Evolutionary conservation across 495 filamentous ascomycete species (phyloP).

Genomic region (Penicillium manginii): DNA sequence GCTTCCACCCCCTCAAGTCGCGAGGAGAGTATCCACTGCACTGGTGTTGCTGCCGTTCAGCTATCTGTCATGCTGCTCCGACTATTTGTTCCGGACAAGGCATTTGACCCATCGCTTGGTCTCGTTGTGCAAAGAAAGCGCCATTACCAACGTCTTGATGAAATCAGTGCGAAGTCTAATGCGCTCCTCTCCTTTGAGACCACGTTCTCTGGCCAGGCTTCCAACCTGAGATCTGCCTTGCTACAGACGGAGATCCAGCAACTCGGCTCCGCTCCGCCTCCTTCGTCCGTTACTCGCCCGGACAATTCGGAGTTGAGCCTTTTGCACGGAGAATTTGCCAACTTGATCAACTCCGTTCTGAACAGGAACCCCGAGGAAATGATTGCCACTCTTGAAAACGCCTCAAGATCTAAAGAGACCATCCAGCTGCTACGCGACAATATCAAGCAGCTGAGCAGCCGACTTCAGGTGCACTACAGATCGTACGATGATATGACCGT

Average conservation of each 20-base stretch:
- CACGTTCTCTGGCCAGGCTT: conserved; percentile 66
- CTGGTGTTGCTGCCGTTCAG: conserved; percentile 41
- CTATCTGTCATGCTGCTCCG: conserved; percentile 56
- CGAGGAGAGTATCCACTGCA: conserved; percentile 23
- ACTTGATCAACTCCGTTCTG: conserved; percentile 69
- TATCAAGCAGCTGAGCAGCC: conserved; percentile 64
- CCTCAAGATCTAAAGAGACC: conserved; percentile 31
- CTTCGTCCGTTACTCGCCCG: conserved; percentile 75
- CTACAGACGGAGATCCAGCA: conserved; percentile 59
- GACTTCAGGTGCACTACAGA: conserved; percentile 68
- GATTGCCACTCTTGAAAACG: conserved; percentile 25
- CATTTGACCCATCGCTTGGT: conserved; percentile 83
- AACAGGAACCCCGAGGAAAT: conserved; percentile 54
- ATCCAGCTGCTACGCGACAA: conserved; percentile 69
- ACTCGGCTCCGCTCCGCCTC: conserved; percentile 64
- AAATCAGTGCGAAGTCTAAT: conserved; percentile 59
- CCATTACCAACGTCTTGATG: conserved; percentile 57
- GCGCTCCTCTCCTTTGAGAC: conserved; percentile 67
- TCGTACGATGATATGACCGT: conserved; percentile 83
- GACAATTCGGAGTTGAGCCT: conserved; percentile 63
- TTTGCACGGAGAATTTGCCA: conserved; percentile 83
- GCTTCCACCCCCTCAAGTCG: conserved; percentile 9
- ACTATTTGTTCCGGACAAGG: conserved; percentile 83
- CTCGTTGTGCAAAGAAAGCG: conserved; percentile 72
- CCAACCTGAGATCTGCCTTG: conserved; percentile 63